Evolutionary conservation across 2,329 filamentous ascomycete genomes (phyloP), one percentile per base, ranked within the genome.

Genomic region (Aspergillus caelatus): DNA sequence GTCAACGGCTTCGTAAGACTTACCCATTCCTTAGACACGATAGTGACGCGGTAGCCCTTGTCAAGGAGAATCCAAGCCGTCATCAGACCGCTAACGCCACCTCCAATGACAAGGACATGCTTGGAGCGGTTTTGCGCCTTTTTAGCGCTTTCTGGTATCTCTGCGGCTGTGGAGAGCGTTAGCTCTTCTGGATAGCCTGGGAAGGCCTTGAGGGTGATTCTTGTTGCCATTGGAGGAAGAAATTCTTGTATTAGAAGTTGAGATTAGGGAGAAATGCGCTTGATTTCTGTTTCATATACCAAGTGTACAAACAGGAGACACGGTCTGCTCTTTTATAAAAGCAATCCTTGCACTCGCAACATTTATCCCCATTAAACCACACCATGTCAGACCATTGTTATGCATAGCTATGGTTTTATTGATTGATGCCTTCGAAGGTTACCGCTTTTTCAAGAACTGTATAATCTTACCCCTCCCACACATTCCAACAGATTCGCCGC

Each of bases 41-140:
- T 21, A 3, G 55, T 43, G 6, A 45, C 55, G 12, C 34, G 8
- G 39, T 57, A 57, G 8, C 55, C 55, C 23, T 57, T 57, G 16
- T 57, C 55, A 9, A 57, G 39, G 28, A 57, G 55, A 4, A 46
- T 57, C 39, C 39, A 57, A 45, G 55, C 55, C 4, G 55, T 57
- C 39, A 57, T 57, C 16, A 57, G 28, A 19, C 39, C 39, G 55
- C 55, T 45, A 10, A 57, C 36, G 23, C 55, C 55, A 2, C 55
- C 55, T n/a, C 55, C 55, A 26, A 57, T 30, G 39, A 57, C 9
- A 45, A 57, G 55, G 10, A 57, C 7, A 54, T 39, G 52, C 26
- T n/a, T 52, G 26, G 16, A 52, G 16, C 28, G 48, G 48, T 52
- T 52, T 11, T 52, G 48, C 10, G 16, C 7, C 9, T 32, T 52